These are phyloP conservation scores for Nicotiana benthamiana DNA, from an alignment of 257 asterid genomes.

Conservation along the genomic window DNA sequence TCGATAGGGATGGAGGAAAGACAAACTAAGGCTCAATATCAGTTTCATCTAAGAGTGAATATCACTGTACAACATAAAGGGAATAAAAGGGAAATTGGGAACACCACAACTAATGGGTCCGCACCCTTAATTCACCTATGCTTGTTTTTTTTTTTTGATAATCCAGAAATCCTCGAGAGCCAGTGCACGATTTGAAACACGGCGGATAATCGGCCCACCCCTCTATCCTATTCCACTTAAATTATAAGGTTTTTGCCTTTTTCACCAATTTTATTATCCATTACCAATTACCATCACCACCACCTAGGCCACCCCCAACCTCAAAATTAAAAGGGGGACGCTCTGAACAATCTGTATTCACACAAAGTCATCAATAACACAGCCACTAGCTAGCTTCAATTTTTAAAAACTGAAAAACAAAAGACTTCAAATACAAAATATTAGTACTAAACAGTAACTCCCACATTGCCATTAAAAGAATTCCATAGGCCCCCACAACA, in stretches of 20 bases:
- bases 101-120: slow-evolving; percentile 37
- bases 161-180: too few relatives aligned
- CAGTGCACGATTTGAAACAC: too few relatives aligned
- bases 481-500: slow-evolving; percentile 1
- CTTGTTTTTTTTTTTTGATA: too few relatives aligned
- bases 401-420: slow-evolving; percentile 3
- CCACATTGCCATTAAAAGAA: slow-evolving; percentile 10
- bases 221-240: too few relatives aligned
- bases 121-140: slow-evolving; percentile 19
- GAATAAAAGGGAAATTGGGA: slow-evolving; percentile 11
- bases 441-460: background rate
- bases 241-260: too few relatives aligned
- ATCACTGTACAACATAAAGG: background rate
- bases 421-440: slow-evolving; percentile 1
- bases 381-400: slow-evolving; percentile 10
- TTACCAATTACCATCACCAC: slow-evolving; percentile 47
- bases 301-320: slow-evolving; percentile 11
- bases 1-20: background rate
- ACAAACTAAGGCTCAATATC: slow-evolving; percentile 20
- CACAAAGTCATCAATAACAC: slow-evolving; percentile 20
- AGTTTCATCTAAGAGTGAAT: slow-evolving; percentile 22
- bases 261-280: slow-evolving; percentile 41
- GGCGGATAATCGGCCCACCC: too few relatives aligned
- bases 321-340: slow-evolving; percentile 25
- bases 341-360: slow-evolving; percentile 26